These are phyloP conservation scores for Phytopythium litorale DNA, from an alignment of 352 stramenopile genomes.

Conservation along the genomic window DNA sequence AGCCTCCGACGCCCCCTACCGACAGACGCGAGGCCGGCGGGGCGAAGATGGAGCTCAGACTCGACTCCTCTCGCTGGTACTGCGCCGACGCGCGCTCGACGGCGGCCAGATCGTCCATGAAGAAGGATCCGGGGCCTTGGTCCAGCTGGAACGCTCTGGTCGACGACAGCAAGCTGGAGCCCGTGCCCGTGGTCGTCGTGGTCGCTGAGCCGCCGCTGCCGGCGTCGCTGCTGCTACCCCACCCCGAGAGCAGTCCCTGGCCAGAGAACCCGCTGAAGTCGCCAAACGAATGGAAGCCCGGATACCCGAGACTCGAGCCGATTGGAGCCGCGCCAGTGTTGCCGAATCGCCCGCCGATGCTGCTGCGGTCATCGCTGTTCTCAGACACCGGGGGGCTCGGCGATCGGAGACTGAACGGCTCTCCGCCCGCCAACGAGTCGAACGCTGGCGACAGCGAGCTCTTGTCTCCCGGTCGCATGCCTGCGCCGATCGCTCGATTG, in stretches of 20 bases:
- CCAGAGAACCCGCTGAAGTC: slow-evolving; percentile 38
- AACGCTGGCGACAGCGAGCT: slow-evolving; percentile 15
- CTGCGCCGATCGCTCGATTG: slow-evolving; percentile 17
- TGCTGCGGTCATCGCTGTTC: slow-evolving; percentile 11
- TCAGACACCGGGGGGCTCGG: slow-evolving; percentile 22
- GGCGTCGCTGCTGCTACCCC: slow-evolving; percentile 32
- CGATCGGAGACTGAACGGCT: slow-evolving; percentile 26
- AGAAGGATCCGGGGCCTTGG: slow-evolving; percentile 21
- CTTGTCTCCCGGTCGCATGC: slow-evolving; percentile 3
- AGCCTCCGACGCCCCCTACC: slow-evolving; percentile 14
- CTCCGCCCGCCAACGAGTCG: slow-evolving; percentile 18
- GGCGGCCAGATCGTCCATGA: slow-evolving; percentile 66
- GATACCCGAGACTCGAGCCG: slow-evolving; percentile 49
- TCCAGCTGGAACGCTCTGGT: slow-evolving; percentile 5
- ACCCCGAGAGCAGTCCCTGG: slow-evolving; percentile 38
- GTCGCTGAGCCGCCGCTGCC: background rate
- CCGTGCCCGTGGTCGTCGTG: slow-evolving; percentile 3
- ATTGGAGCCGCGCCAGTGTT: slow-evolving; percentile 20
- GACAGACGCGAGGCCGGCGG: slow-evolving; percentile 16
- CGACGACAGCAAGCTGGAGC: background rate
- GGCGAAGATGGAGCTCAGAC: slow-evolving; percentile 64
- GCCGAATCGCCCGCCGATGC: slow-evolving; percentile 9
- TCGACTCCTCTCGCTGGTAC: slow-evolving; percentile 73
- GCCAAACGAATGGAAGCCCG: slow-evolving; percentile 62
- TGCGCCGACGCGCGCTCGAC: slow-evolving; percentile 60